Evolutionary conservation across 768 basidiomycete genomes (phyloP).

Genomic region (Mycena pura): DNA sequence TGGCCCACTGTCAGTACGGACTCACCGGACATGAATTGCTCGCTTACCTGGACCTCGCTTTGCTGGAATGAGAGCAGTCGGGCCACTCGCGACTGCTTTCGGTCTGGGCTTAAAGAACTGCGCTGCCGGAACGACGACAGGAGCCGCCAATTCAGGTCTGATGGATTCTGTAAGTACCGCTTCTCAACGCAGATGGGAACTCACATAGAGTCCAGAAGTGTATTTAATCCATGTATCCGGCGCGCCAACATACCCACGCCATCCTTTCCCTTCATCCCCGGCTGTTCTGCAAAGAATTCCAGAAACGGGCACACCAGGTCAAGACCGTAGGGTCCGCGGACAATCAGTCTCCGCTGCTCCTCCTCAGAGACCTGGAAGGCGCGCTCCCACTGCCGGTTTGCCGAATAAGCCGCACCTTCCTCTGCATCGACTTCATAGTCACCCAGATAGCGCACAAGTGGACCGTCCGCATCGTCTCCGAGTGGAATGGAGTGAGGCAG

Average conservation of each 20-base stretch:
- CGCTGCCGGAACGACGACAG: neutral
- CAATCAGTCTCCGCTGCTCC: neutral
- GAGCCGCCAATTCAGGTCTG: neutral
- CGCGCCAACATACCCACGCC: conserved; percentile 7
- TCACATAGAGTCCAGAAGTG: conserved; percentile 5
- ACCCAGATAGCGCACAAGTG: neutral
- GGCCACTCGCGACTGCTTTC: neutral
- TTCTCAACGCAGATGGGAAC: neutral
- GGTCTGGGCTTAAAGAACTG: conserved; percentile 6
- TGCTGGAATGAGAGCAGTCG: neutral
- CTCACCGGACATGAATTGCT: neutral
- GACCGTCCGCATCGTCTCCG: neutral
- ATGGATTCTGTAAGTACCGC: neutral
- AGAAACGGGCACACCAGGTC: neutral
- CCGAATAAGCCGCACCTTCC: neutral
- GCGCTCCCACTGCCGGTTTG: conserved; percentile 5
- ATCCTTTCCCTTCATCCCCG: neutral
- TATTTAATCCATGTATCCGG: neutral
- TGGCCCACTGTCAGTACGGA: neutral
- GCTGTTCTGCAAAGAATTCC: neutral
- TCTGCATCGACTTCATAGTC: neutral
- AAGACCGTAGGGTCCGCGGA: conserved; percentile 1
- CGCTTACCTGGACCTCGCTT: neutral
- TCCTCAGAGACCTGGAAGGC: neutral
- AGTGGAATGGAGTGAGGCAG: neutral